Evolutionary conservation across 495 filamentous ascomycete genomes (phyloP).

Genomic region (Podospora pseudopauciseta): DNA sequence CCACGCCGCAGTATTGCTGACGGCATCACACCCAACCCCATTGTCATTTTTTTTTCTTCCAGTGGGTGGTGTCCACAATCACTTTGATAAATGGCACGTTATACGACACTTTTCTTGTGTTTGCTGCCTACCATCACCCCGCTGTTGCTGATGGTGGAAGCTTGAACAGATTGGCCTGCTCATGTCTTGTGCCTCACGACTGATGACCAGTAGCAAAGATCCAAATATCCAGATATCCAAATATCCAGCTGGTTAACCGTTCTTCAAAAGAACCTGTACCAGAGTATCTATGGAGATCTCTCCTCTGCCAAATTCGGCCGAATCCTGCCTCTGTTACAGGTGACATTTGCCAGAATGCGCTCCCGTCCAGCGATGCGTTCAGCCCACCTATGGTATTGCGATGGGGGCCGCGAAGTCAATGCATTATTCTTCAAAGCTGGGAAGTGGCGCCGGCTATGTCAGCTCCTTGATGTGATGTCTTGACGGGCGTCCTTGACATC

Average conservation of each 20-base stretch:
- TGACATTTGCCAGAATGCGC: constrained; percentile 33
- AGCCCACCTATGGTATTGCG: not conserved
- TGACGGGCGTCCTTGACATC: not conserved
- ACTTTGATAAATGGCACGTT: not conserved
- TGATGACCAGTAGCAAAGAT: not conserved
- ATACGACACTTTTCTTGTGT: not conserved
- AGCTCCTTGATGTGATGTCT: not conserved
- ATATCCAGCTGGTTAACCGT: not conserved
- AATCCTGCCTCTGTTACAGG: constrained; percentile 23
- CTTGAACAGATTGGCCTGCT: not conserved
- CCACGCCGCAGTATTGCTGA: not conserved
- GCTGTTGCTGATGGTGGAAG: not conserved
- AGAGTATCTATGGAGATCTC: not conserved
- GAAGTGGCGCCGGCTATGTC: not conserved
- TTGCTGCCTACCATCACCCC: not conserved
- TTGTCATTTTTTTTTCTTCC: not conserved
- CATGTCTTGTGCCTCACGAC: not conserved
- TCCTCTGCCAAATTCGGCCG: not conserved
- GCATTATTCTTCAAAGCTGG: not conserved
- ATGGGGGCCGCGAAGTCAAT: not conserved
- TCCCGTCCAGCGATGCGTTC: constrained; percentile 1
- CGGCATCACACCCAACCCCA: not conserved
- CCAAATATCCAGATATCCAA: no score
- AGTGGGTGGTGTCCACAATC: not conserved
- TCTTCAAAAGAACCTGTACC: not conserved